Evolutionary conservation across 805 yeast species (phyloP).

Genomic region (Kuraishia capsulata): DNA sequence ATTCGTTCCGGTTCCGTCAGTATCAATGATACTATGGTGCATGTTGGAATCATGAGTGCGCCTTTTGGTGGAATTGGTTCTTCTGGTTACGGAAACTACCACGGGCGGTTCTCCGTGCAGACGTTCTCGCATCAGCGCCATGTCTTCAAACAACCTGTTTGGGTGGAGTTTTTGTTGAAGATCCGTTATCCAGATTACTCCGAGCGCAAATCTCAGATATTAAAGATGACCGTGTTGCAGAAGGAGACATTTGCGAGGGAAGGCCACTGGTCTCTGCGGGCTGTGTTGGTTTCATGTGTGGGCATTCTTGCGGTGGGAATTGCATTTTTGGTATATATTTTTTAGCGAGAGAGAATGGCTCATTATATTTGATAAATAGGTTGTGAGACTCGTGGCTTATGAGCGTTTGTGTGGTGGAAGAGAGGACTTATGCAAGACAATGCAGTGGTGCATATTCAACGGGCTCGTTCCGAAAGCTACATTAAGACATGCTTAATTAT

Average conservation of each 20-base stretch:
- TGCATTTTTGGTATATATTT: no score
- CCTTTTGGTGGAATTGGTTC: constrained; percentile 92
- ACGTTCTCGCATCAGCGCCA: constrained; percentile 76
- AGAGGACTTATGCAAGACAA: no score
- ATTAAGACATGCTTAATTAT: no score
- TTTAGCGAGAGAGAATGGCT: no score
- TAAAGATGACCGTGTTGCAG: background rate
- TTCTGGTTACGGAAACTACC: constrained; percentile 80
- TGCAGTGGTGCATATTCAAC: no score
- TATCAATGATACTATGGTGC: constrained; percentile 65
- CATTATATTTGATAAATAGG: no score
- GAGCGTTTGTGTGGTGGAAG: no score
- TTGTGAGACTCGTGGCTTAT: no score
- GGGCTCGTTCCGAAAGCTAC: no score
- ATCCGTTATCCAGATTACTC: constrained; percentile 61
- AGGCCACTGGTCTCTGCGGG: background rate
- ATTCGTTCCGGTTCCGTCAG: constrained; percentile 68
- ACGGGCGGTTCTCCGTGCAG: constrained; percentile 60
- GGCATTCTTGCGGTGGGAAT: no score
- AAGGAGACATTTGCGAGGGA: background rate
- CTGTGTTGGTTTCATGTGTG: no score
- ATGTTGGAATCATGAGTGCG: constrained; percentile 54
- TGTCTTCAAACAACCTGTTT: constrained; percentile 51
- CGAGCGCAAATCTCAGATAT: constrained; percentile 14
- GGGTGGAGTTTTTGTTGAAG: constrained; percentile 50